phyloP scores from a whole-genome alignment of 225 moss, liverwort and hornwort species.

The Rhytidiadelphus loreus region DNA sequence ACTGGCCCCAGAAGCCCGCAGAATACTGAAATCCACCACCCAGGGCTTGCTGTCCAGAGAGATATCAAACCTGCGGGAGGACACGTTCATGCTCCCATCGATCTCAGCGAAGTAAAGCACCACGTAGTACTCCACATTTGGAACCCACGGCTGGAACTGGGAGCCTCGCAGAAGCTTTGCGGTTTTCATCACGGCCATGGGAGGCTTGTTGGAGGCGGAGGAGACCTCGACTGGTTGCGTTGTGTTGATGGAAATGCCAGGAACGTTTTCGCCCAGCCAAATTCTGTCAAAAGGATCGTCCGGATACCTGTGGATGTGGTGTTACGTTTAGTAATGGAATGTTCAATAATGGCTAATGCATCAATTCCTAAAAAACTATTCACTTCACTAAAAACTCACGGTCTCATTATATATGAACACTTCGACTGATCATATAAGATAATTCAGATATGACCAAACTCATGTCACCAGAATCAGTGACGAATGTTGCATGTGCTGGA shows the following conservation, averaged over 20 bases:
- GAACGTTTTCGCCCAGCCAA: constrained; percentile 18
- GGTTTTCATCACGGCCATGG: constrained; percentile 24
- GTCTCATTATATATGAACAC: neutral
- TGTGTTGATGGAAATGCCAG: constrained; percentile 19
- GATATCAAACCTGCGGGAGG: constrained; percentile 27
- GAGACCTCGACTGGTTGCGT: neutral
- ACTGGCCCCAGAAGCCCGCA: neutral
- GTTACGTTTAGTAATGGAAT: neutral
- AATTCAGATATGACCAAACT: neutral
- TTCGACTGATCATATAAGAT: neutral
- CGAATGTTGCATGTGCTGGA: neutral
- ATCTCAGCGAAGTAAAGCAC: constrained; percentile 45
- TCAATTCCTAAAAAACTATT: neutral
- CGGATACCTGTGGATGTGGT: constrained; percentile 9
- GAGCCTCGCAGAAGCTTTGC: constrained; percentile 21
- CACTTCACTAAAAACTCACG: neutral
- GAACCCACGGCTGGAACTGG: constrained; percentile 14
- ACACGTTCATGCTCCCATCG: constrained; percentile 20
- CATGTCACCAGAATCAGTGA: neutral
- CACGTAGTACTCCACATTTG: constrained; percentile 24
- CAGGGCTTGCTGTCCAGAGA: constrained; percentile 31
- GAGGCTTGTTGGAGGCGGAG: constrained; percentile 24
- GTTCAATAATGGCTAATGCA: neutral
- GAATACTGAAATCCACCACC: constrained; percentile 33
- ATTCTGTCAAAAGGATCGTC: constrained; percentile 41